Percentiles rank a stretch among this genome's conserved stretches.
Evolutionary conservation across 352 stramenopile species (phyloP).

Genomic region (Pythium graminicola): DNA sequence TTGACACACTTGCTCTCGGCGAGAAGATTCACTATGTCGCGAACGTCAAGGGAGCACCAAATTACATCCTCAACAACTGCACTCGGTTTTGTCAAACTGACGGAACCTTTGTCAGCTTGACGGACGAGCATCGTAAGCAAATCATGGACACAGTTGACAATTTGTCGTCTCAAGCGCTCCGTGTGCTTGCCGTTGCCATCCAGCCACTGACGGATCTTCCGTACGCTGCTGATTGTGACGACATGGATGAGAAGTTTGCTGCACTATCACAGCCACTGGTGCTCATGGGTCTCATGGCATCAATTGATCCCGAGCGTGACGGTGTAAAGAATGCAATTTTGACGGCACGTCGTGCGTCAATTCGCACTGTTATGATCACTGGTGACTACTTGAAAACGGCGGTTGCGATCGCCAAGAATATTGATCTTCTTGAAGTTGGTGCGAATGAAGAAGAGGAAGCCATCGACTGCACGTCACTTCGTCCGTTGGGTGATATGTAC

Average conservation of each 20-base stretch:
- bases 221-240: constrained; percentile 35
- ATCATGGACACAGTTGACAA: constrained; percentile 55
- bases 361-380: constrained; percentile 91
- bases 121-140: constrained; percentile 35
- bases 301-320: constrained; percentile 77
- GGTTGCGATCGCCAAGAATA: constrained; percentile 89
- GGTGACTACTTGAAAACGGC: constrained; percentile 94
- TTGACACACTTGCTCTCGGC: constrained; percentile 33
- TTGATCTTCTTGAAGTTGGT: constrained; percentile 84
- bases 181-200: constrained; percentile 88
- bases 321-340: constrained; percentile 54
- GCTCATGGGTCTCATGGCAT: constrained; percentile 91
- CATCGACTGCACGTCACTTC: constrained; percentile 64
- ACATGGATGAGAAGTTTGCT: constrained; percentile 66
- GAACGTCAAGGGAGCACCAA: constrained; percentile 61
- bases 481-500: constrained; percentile 45
- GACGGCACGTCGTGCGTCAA: constrained; percentile 37
- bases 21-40: constrained; percentile 40
- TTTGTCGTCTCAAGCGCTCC: constrained; percentile 68
- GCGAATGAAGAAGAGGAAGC: constrained; percentile 55
- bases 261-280: constrained; percentile 67
- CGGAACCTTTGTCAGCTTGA: constrained; percentile 39
- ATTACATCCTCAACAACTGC: constrained; percentile 67
- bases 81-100: constrained; percentile 47
- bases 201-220: constrained; percentile 49